A percentile compares a stretch with the other conserved stretches of the same genome.
Conservation (phyloP, 345 rosid species). For the Hibiscus trionum region DNA sequence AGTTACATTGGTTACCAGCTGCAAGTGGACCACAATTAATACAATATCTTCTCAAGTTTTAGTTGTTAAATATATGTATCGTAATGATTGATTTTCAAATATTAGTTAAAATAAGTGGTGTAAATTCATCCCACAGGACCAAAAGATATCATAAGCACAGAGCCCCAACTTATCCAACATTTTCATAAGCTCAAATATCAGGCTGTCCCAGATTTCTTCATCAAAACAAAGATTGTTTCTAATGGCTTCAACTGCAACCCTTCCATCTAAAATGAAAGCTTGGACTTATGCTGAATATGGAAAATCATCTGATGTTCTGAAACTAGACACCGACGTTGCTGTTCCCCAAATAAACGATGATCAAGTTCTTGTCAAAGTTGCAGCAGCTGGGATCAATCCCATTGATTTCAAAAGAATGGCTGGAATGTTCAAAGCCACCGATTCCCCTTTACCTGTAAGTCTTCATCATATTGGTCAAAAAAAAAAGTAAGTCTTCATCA, state of each 20-base stretch:
- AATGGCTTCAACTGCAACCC: slow-evolving; percentile 5
- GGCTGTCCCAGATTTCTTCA: neutral
- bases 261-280: slow-evolving; percentile 53
- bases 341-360: slow-evolving; percentile 77
- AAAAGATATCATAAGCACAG: neutral
- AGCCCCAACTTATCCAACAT: neutral
- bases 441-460: slow-evolving; percentile 76
- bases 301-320: slow-evolving; percentile 58
- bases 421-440: slow-evolving; percentile 71
- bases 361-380: slow-evolving; percentile 75
- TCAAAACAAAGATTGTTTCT: neutral
- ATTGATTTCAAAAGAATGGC: slow-evolving; percentile 76
- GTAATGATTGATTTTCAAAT: no score
- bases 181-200: neutral
- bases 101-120: neutral
- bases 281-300: slow-evolving; percentile 76
- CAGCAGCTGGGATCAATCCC: slow-evolving; percentile 86
- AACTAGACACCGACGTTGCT: slow-evolving; percentile 43
- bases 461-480: no score
- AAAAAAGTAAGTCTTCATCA: no score
- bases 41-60: no score
- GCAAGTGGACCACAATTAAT: no score
- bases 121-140: neutral
- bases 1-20: no score
- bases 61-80: no score